Evolutionary conservation across 2,329 filamentous ascomycete genomes (phyloP).

Genomic region (Lojkania enalia): DNA sequence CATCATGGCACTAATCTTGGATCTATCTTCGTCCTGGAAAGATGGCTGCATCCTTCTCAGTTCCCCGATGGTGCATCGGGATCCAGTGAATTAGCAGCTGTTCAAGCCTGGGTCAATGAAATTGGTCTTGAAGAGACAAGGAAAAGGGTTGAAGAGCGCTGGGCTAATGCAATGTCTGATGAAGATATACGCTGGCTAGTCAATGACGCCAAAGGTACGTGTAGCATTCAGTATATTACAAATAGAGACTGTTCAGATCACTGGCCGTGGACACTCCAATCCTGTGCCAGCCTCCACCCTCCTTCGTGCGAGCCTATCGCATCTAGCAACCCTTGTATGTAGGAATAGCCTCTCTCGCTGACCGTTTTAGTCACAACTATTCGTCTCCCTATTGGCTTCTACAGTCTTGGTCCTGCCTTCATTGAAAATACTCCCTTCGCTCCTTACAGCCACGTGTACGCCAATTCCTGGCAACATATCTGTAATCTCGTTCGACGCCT

Average conservation of each 20-base stretch:
- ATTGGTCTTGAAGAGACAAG: slow-evolving; percentile 55
- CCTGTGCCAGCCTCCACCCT: no score
- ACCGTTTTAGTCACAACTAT: slow-evolving; percentile 52
- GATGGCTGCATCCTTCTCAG: slow-evolving; percentile 58
- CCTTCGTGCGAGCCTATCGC: no score
- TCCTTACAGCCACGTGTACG: slow-evolving; percentile 53
- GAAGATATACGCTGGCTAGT: slow-evolving; percentile 58
- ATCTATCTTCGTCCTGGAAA: slow-evolving; percentile 62
- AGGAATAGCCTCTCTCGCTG: no score
- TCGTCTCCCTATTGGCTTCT: slow-evolving; percentile 64
- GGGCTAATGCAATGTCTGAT: slow-evolving; percentile 55
- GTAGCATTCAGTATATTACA: no score
- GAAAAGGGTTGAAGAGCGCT: slow-evolving; percentile 58
- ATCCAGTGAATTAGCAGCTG: slow-evolving; percentile 58
- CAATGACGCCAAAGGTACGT: slow-evolving; percentile 53
- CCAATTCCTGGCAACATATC: slow-evolving; percentile 57
- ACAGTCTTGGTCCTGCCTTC: slow-evolving; percentile 57
- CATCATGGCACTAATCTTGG: slow-evolving; percentile 64
- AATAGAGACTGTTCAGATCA: no score
- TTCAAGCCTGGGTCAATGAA: slow-evolving; percentile 51
- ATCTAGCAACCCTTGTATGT: no score
- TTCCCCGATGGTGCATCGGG: slow-evolving; percentile 50
- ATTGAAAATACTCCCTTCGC: slow-evolving; percentile 58
- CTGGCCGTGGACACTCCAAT: no score
- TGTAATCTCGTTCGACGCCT: slow-evolving; percentile 53